Percentiles rank a stretch among this genome's conserved stretches.
These are phyloP conservation scores for Phytophthora vignae DNA, from an alignment of 352 stramenopile species.

Conservation along the genomic window DNA sequence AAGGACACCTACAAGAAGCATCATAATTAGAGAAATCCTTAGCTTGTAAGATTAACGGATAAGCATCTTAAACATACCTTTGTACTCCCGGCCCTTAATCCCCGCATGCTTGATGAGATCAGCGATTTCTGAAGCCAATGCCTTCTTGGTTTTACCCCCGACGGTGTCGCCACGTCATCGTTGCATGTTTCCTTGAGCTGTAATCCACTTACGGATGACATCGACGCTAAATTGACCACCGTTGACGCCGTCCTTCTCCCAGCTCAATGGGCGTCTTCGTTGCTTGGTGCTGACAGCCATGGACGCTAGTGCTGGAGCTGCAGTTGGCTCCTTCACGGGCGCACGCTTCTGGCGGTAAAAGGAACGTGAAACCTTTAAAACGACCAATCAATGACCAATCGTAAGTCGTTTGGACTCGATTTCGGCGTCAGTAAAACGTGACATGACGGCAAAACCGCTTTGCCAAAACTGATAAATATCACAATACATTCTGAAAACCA, in stretches of 20 bases:
- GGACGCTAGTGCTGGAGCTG: neutral
- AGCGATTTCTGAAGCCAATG: conserved; percentile 11
- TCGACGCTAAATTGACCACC: conserved; percentile 13
- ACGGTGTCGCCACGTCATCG: conserved; percentile 15
- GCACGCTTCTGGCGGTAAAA: neutral
- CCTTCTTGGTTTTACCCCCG: conserved; percentile 14
- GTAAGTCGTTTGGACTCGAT: too few relatives aligned
- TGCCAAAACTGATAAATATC: too few relatives aligned
- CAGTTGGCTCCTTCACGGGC: neutral
- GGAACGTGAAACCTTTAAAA: neutral
- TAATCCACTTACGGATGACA: conserved; percentile 12
- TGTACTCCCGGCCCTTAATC: conserved; percentile 8
- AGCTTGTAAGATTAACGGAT: neutral
- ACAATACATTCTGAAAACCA: too few relatives aligned
- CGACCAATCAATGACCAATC: neutral
- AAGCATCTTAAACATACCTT: conserved; percentile 4
- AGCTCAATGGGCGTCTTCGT: conserved; percentile 12
- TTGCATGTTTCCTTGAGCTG: conserved; percentile 9
- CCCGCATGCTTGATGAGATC: conserved; percentile 8
- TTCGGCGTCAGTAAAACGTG: too few relatives aligned
- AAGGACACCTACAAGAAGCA: neutral
- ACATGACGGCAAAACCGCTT: too few relatives aligned
- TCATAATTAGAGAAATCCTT: neutral
- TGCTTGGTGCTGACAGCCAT: neutral
- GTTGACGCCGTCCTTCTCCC: conserved; percentile 7